Evolutionary conservation across 2,329 filamentous ascomycete genomes (phyloP).

Genomic region (Fusarium tuaranense): DNA sequence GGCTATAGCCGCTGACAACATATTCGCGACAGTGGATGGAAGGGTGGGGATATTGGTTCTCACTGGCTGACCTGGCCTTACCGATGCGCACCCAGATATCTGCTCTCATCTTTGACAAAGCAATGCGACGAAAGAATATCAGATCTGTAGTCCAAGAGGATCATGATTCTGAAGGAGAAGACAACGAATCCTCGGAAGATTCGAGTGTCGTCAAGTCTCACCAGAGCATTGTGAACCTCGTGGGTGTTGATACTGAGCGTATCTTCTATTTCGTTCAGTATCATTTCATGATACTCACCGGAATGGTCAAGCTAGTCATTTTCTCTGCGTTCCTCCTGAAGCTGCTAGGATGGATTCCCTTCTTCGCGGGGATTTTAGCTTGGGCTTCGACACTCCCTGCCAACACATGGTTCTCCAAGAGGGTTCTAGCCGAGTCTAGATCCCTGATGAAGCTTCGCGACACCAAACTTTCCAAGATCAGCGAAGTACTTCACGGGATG

Average conservation of each 20-base stretch:
- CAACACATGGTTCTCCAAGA: constrained; percentile 74
- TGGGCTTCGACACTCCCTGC: constrained; percentile 74
- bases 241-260: constrained; percentile 78
- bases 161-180: constrained; percentile 51
- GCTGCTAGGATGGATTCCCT: constrained; percentile 78
- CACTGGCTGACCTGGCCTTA: constrained; percentile 70
- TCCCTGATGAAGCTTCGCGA: constrained; percentile 80
- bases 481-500: constrained; percentile 81
- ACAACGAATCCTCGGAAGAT: constrained; percentile 58
- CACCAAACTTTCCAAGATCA: constrained; percentile 78
- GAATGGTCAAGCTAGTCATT: constrained; percentile 70
- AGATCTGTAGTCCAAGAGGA: constrained; percentile 67
- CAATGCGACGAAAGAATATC: constrained; percentile 79
- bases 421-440: constrained; percentile 73
- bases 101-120: constrained; percentile 79
- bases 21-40: constrained; percentile 64
- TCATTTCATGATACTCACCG: constrained; percentile 73
- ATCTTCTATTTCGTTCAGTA: constrained; percentile 76
- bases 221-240: constrained; percentile 80
- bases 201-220: constrained; percentile 54
- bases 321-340: constrained; percentile 73
- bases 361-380: constrained; percentile 72
- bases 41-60: constrained; percentile 73
- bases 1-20: neutral
- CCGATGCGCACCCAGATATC: constrained; percentile 77